Percentiles rank a stretch among this genome's conserved stretches.
phyloP scores from a whole-genome alignment of 768 basidiomycete genomes.

The Amylocystis lapponica region DNA sequence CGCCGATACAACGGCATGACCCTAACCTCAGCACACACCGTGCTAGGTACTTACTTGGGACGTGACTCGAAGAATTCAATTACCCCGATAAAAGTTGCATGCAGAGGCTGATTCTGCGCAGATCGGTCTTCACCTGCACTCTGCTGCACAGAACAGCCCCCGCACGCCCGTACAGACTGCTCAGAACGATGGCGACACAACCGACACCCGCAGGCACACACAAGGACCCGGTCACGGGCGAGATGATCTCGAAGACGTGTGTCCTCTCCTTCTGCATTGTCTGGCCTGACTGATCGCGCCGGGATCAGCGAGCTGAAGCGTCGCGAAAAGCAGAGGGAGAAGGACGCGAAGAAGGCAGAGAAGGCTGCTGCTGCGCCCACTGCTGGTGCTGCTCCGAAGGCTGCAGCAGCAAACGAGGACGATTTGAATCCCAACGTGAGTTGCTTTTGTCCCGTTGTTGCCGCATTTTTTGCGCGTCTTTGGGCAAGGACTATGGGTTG shows the following conservation, averaged over 20 bases:
- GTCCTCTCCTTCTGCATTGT: conserved; percentile 26
- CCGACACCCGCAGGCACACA: conserved; percentile 32
- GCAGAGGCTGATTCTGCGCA: conserved; percentile 22
- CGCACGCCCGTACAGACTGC: neutral
- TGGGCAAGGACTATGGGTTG: neutral
- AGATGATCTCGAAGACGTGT: conserved; percentile 95
- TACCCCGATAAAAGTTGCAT: conserved; percentile 19
- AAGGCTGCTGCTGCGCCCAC: conserved; percentile 55
- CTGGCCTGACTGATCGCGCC: conserved; percentile 24
- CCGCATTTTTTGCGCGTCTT: neutral
- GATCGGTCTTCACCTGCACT: conserved; percentile 8
- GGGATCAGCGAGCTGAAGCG: conserved; percentile 83
- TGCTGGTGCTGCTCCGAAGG: conserved; percentile 30
- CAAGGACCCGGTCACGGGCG: conserved; percentile 87
- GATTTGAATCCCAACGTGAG: conserved; percentile 89
- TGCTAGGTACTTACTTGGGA: too few species aligned
- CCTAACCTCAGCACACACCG: too few species aligned
- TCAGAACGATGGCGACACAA: conserved; percentile 35
- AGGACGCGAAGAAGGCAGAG: conserved; percentile 68
- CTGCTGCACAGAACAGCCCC: conserved; percentile 6
- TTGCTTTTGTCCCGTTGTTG: conserved; percentile 12
- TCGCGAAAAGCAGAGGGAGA: conserved; percentile 76
- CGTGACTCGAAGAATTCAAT: conserved; percentile 6
- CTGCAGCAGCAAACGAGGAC: conserved; percentile 53
- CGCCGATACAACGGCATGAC: too few species aligned